Base-by-base conservation (phyloP, 805 yeast species). In the Lipomyces sp. region DNA sequence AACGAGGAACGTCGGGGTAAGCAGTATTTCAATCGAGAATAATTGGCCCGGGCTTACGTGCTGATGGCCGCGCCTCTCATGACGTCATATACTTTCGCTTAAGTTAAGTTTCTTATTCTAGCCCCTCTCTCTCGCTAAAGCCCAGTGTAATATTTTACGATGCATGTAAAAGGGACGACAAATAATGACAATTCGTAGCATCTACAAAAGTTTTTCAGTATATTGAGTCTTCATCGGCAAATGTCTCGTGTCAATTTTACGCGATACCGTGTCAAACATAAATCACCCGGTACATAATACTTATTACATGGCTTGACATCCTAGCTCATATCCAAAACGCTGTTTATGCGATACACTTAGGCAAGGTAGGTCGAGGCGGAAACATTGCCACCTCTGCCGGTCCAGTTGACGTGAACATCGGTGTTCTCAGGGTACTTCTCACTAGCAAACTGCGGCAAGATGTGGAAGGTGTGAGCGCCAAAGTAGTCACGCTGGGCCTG, bases 401-500 rank as follows among this genome's bases (percentile, higher is more conserved):
- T 94, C 99, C 99, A 94, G 95, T 94, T 94, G 78, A 95, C 85
- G 84, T 94, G 99, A 81, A 94, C 89, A 84, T 89, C 87, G 74
- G 86, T 82, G 76, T 85, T 95, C 73, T 82, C 87, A 83, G 95
- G 94, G 82, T 90, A 85, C 78, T 81, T 81, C 62, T 83, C 92
- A 78, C 86, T 84, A 75, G 92, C 97, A 75, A 75, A 80, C 81
- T 94, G 95, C 75, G 97, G 97, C 79, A 92, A 84, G 72, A 95
- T 96, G 81, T 87, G 87, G 92, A 95, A 94, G 78, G 99, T 95
- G 87, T 94, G 99, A 73, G 99, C 98, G 83, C 99, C 99, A 78
- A 94, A 94, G 91, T 92, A 94, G 82, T 94, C 99, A 87, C 99
- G 92, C 87, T 94, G 99, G 77, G 98, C 99, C 85, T 94, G 99